Base-by-base conservation (phyloP, 768 basidiomycete genomes). In the Boletus barrowsii region DNA sequence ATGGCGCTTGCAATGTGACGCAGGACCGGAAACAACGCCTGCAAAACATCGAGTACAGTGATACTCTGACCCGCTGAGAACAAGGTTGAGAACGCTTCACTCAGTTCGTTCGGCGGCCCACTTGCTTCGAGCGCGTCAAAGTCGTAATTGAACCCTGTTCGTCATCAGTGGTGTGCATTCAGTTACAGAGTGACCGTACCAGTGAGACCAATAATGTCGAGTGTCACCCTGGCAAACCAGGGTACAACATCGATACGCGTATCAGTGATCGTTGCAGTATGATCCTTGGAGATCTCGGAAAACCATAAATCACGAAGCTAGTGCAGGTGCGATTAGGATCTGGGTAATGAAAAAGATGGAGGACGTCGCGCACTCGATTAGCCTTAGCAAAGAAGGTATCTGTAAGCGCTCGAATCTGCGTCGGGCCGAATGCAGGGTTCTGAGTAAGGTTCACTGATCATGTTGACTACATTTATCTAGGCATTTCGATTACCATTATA, bases 401-500 rank as follows among this genome's bases (percentile, higher is more conserved):
- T 0, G 83, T 83, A 13, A 86, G 62, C 41, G 79, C 80, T 3
- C 84, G 73, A 37, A 87, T 76, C 59, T 86, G 84, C 1, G 76
- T 68, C 3, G 76, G 74, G 2, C 85, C 83, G 59, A 88, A 88
- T 0, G 84, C 84, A 13, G 86, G 85, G 57, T 87, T 87, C 85
- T 76, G 41, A 10, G 35, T 14, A 13, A 10, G 2, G 10, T 46
- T 43, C 10, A 47, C 13, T 33, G 2, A n/a, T 52, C 39, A 52
- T 39, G 10, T 13, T 24, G 14, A 22, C 26, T 3, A 11, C 14
- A 35, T 35, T 35, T 35, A 22, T 42, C 20, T n/a, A 14, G 5
- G 24, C 1, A 24, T 14, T 15, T 6, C 14, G 17, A 37, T 3
- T 50, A 71, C 72, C 72, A 75, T 69, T 18, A 72, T 63, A 15